Percentiles rank a stretch among this genome's conserved stretches.
phyloP scores from a whole-genome alignment of 1,284 basidiomycete genomes.

The Agaricales sp. region DNA sequence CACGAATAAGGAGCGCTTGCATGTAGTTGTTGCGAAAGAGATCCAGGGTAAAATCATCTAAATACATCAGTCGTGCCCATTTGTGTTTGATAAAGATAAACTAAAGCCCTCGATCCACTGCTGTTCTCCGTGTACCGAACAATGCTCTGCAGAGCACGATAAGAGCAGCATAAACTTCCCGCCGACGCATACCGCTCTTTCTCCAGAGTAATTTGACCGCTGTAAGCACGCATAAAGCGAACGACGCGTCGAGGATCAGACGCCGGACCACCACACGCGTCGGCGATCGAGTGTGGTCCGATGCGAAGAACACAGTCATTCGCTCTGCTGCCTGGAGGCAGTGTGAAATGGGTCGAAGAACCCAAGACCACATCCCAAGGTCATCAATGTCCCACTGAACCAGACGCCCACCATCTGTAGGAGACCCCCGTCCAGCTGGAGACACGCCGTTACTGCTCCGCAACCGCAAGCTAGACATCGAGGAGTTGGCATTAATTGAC shows the following conservation, averaged over 20 bases:
- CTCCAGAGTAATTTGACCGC: conserved; percentile 52
- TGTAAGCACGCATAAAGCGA: conserved; percentile 48
- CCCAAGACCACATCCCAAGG: conserved; percentile 69
- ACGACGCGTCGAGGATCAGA: conserved; percentile 64
- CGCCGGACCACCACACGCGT: conserved; percentile 55
- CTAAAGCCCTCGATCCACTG: too few species aligned
- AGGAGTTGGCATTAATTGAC: conserved; percentile 27
- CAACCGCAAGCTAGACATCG: conserved; percentile 24
- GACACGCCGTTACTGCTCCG: conserved; percentile 23
- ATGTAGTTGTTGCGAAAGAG: too few species aligned
- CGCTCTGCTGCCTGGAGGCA: conserved; percentile 35
- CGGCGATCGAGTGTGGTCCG: conserved; percentile 49
- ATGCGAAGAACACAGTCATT: conserved; percentile 44
- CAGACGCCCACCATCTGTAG: conserved; percentile 22
- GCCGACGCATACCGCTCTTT: conserved; percentile 53
- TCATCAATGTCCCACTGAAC: conserved; percentile 59
- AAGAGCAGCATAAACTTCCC: conserved; percentile 56
- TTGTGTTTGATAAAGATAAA: too few species aligned
- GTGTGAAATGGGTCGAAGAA: conserved; percentile 51
- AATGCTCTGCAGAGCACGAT: conserved; percentile 60
- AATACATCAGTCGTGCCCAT: too few species aligned
- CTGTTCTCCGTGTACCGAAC: conserved; percentile 35
- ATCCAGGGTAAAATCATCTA: too few species aligned
- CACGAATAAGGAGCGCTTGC: too few species aligned
- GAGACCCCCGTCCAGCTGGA: conserved; percentile 29